Conservation (phyloP, 495 filamentous ascomycete species). For the Parmelia sp. region DNA sequence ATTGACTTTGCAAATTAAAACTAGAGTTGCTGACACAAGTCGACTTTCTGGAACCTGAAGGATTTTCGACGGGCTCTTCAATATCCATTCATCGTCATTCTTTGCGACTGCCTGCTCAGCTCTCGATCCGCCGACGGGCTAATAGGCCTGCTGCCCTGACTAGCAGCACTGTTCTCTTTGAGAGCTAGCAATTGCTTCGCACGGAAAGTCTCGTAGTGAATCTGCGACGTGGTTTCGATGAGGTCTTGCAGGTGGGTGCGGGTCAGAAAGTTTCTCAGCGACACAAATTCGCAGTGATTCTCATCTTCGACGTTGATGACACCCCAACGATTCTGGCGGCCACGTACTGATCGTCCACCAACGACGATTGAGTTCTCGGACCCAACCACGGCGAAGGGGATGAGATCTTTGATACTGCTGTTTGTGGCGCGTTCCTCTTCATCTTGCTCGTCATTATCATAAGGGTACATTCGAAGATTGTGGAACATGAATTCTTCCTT, state of each 20-base stretch:
- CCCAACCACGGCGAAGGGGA: slow-evolving; percentile 96
- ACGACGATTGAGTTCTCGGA: slow-evolving; percentile 97
- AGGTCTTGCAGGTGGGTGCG: slow-evolving; percentile 95
- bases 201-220: slow-evolving; percentile 99
- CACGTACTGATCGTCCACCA: slow-evolving; percentile 94
- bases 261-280: slow-evolving; percentile 94
- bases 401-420: slow-evolving; percentile 91
- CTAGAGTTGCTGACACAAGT: neutral
- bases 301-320: slow-evolving; percentile 99
- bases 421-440: slow-evolving; percentile 93
- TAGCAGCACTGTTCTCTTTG: slow-evolving; percentile 91
- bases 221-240: slow-evolving; percentile 99
- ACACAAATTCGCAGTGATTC: slow-evolving; percentile 99
- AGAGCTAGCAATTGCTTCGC: slow-evolving; percentile 96
- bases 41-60: neutral
- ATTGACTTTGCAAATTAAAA: neutral
- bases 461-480: slow-evolving; percentile 99
- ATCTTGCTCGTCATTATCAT: slow-evolving; percentile 98
- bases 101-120: slow-evolving; percentile 90
- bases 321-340: slow-evolving; percentile 97
- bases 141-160: slow-evolving; percentile 84
- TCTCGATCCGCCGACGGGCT: slow-evolving; percentile 89
- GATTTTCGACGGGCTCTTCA: slow-evolving; percentile 34
- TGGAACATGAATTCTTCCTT: slow-evolving; percentile 99
- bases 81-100: slow-evolving; percentile 98